These are phyloP conservation scores for Fistulinella cinereoalba DNA, from an alignment of 1,284 basidiomycete species.

Conservation along the genomic window DNA sequence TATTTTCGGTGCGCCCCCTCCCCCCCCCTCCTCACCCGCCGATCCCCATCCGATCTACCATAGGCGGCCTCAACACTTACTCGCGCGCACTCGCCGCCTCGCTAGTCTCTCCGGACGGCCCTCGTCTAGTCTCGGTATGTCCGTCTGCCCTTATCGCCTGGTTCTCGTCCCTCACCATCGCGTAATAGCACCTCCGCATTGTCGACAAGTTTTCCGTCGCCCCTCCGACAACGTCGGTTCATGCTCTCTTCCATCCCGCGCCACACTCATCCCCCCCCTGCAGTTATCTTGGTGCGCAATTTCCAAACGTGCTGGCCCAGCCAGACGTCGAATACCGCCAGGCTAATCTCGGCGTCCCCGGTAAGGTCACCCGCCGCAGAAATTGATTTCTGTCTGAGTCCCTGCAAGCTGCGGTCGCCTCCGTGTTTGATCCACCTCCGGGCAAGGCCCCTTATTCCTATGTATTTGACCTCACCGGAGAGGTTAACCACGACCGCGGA, in stretches of 20 bases:
- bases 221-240: slow-evolving; percentile 80
- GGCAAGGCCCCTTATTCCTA: slow-evolving; percentile 65
- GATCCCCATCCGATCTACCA: slow-evolving; percentile 6
- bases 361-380: slow-evolving; percentile 39
- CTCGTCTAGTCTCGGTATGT: slow-evolving; percentile 72
- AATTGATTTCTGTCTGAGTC: slow-evolving; percentile 4
- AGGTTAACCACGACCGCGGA: slow-evolving; percentile 73
- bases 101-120: slow-evolving; percentile 61
- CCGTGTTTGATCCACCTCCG: slow-evolving; percentile 66
- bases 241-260: slow-evolving; percentile 3
- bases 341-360: slow-evolving; percentile 70
- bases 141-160: slow-evolving; percentile 18
- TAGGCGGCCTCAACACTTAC: slow-evolving; percentile 76
- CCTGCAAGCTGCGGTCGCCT: slow-evolving; percentile 56
- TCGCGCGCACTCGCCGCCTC: slow-evolving; percentile 63
- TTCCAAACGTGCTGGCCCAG: slow-evolving; percentile 65
- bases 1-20: slow-evolving; percentile 67
- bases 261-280: slow-evolving; percentile 9
- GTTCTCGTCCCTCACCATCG: slow-evolving; percentile 2
- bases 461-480: slow-evolving; percentile 82
- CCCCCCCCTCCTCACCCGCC: neutral
- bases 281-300: slow-evolving; percentile 79
- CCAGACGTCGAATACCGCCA: slow-evolving; percentile 79
- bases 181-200: slow-evolving; percentile 62
- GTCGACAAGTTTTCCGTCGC: slow-evolving; percentile 84